Evolutionary conservation across 805 yeast species (phyloP), one percentile per base, ranked within the genome.

Genomic region (Ogataea nakhonphanomensis): DNA sequence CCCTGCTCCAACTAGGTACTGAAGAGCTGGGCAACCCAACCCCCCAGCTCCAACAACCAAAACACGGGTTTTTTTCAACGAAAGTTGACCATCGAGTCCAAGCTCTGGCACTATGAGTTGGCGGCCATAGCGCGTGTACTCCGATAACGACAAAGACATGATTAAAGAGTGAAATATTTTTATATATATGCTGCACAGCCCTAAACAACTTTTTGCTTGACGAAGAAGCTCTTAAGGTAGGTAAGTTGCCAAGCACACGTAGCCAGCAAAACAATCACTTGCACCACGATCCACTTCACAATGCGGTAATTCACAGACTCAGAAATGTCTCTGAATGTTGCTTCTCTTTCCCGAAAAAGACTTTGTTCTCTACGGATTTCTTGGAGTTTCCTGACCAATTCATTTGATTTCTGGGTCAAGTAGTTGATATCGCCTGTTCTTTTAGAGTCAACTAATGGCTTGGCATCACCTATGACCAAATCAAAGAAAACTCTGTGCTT

Each of bases 31-130:
- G 50, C 95, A 83, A 0, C 99, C 98, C 6, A 93, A 69, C 0
- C 99, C 99, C 8, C 99, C 99, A 1, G 97, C 97, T 1, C 99
- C 99, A 7, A 93, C 72, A 0, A 93, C 90, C 20, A 91, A 61
- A 0, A 90, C 75, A 37, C 68, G 74, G 2, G 91, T 43, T 0
- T 60, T 49, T 47, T 79, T 81, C 33, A 93, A 61, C 30, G 63
- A 66, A 7, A 73, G 37, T 58, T 93, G 99, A 2, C 79, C 72
- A 1, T 61, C 43, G 3, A 64, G 37, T 1, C 89, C 87, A 36
- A 89, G 69, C 43, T 78, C 84, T 3, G 95, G 93, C 2, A 93
- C 96, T 20, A 90, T 79, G 91, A 93, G 84, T 56, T 93, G 99
- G 39, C 99, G 73, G 3, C 99, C 98, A 61, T 93, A 93, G 26